Evolutionary conservation across 2,329 filamentous ascomycete genomes (phyloP), one percentile per base, ranked within the genome.

Genomic region (Rutstroemia sp.): DNA sequence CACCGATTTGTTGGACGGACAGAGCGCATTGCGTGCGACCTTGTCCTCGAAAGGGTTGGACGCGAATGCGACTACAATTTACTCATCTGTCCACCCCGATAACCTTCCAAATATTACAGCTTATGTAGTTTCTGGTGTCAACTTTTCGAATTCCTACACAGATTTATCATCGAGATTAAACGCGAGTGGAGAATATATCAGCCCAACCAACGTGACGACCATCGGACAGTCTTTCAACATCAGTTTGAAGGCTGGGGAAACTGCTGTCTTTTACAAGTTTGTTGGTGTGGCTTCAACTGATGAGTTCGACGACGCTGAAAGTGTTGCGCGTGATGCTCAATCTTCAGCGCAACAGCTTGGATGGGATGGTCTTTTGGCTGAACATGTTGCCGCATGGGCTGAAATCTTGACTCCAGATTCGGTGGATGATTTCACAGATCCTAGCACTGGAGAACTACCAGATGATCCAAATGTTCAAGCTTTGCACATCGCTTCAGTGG

Each of bases 221-320:
- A 82, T 88, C 60, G 83, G 82, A 1, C 83, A 88, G 62, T 75
- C 79, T 7, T 76, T 82, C 45, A 68, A 73, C 9, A 74, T 86
- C 27, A 72, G 69, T 1, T 72, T 88, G 6, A 71, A 71, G 30
- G 76, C 77, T 2, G 79, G 80, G 1, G 65, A 79, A 60, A 76
- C 76, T 0, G 74, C 80, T 3, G 79, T 75, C 1, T 70, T 89
- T 47, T 79, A 76, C 48, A 90, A 90, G 65, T 89, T 78, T 61
- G 76, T 89, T 16, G 87, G 87, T 27, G 78, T 76, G 49, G 86
- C 87, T 4, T 87, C 86, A 1, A 79, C 78, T 0, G 87, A 89
- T 68, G 85, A 83, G 0, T 89, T 88, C 64, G 59, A 71, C 0
- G 71, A 85, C 59, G 79, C 86, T 0, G 72, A 79, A 57, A 63